A percentile compares a stretch with the other conserved stretches of the same genome.
Conservation (phyloP, 164 flowering plant genomes). For the Piper betle region DNA sequence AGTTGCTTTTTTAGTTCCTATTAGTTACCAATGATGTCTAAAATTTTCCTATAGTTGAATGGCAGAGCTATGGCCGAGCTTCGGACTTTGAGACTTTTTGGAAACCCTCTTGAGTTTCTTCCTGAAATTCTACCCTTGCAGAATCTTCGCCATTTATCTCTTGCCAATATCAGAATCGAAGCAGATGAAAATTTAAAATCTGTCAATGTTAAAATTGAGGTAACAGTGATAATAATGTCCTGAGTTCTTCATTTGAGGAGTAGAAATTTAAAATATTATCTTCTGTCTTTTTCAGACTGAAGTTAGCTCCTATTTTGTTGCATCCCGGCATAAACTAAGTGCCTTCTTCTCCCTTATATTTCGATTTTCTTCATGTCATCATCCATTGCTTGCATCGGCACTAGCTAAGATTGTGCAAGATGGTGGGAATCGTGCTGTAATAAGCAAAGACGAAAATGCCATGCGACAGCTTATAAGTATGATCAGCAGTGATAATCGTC, state of each 20-base stretch:
- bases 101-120: slow-evolving; percentile 91
- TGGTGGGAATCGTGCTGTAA: slow-evolving; percentile 60
- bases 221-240: slow-evolving; percentile 9
- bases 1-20: not conserved
- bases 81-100: slow-evolving; percentile 79
- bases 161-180: slow-evolving; percentile 85
- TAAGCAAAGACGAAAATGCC: slow-evolving; percentile 98
- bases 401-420: slow-evolving; percentile 96
- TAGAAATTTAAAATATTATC: not conserved
- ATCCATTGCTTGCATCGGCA: slow-evolving; percentile 95
- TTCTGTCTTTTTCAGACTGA: slow-evolving; percentile 53
- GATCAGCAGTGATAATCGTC: slow-evolving; percentile 92
- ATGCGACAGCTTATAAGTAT: slow-evolving; percentile 95
- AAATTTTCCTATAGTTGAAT: slow-evolving; percentile 32
- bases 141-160: slow-evolving; percentile 83
- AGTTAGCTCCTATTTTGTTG: slow-evolving; percentile 79
- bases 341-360: slow-evolving; percentile 97
- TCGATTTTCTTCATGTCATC: slow-evolving; percentile 97
- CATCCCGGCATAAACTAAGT: slow-evolving; percentile 89
- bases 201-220: slow-evolving; percentile 90
- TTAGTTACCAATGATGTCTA: slow-evolving; percentile 12
- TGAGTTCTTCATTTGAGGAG: not conserved
- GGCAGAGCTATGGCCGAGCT: slow-evolving; percentile 95
- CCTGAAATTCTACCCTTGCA: slow-evolving; percentile 92
- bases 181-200: slow-evolving; percentile 83